Base-by-base conservation (phyloP, 106 monocot genomes). In the Platanthera guangdongensis region DNA sequence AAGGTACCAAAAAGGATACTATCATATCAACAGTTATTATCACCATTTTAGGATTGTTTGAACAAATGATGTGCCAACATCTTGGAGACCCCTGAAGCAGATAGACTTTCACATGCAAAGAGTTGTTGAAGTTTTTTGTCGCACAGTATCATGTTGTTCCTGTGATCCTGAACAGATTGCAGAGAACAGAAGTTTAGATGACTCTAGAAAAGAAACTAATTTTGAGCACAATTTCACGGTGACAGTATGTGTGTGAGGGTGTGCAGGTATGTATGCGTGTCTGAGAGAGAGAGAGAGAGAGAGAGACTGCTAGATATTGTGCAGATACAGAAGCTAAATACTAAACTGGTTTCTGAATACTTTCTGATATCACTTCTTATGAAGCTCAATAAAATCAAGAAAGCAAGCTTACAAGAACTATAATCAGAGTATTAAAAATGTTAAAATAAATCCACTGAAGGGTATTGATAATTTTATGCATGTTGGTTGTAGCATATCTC, bases 121-220 rank as follows among this genome's bases (percentile, higher is more conserved):
- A 88, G 80, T 74, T 82, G 82, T 48, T 85, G 82, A 82, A 88
- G 80, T 78, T 85, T 88, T 30, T 68, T 74, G 69, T 88, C 88
- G 63, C 88, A 88, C 28, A 76, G 10, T 77, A 88, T 77, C 30
- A 75, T 74, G 47, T 64, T 62, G 73, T 80, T 77, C 22, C 6
- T 50, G 48, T 69, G 64, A 72, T 88, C 88, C 88, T 88, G 53
- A 77, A 62, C 13, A 50, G 13, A 48, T 75, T 28, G 70, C 74
- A 78, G 21, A 48, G 80, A 78, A 32, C 10, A 52, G 16, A 47
- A 49, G 21, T 53, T 53, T 8, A 14, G 8, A 53, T 53, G 1
- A 14, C 4, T 53, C 8, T 53, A 53, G 0, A 53, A 53, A 14
- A 53, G 53, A 53, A 53, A 53, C 14, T 3, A 7, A 53, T 53